Percentiles rank a stretch among this genome's conserved stretches.
These are phyloP conservation scores for Geosmithia flava DNA, from an alignment of 2,329 filamentous ascomycete species.

Conservation along the genomic window DNA sequence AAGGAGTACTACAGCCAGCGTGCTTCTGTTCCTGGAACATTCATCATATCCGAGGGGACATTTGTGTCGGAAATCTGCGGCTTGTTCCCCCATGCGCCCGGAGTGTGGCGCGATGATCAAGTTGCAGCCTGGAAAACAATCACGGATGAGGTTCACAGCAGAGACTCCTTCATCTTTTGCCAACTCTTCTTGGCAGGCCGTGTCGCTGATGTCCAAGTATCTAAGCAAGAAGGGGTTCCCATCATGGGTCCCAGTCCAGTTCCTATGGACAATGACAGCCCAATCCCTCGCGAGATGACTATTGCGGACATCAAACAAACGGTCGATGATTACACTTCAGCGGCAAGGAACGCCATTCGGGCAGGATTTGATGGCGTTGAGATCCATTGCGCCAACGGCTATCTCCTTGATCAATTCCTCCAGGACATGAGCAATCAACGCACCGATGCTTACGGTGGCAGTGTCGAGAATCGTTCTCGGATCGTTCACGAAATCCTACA, in stretches of 20 bases:
- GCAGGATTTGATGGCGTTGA: slow-evolving; percentile 33
- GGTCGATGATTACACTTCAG: slow-evolving; percentile 48
- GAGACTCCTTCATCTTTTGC: slow-evolving; percentile 43
- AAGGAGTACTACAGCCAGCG: slow-evolving; percentile 35
- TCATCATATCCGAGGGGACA: slow-evolving; percentile 34
- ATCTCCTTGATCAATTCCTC: slow-evolving; percentile 44
- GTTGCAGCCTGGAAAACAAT: slow-evolving; percentile 45
- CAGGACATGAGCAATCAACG: slow-evolving; percentile 26
- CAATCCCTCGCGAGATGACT: slow-evolving; percentile 49
- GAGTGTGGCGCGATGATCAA: slow-evolving; percentile 41
- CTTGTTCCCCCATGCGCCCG: slow-evolving; percentile 29
- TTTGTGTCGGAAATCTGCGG: slow-evolving; percentile 30
- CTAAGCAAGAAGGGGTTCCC: slow-evolving; percentile 1
- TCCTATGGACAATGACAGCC: slow-evolving; percentile 14
- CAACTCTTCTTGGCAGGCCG: slow-evolving; percentile 41
- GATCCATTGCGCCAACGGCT: slow-evolving; percentile 41
- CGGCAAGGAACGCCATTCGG: slow-evolving; percentile 44
- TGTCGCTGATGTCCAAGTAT: slow-evolving; percentile 7
- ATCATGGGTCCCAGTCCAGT: slow-evolving; percentile 3
- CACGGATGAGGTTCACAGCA: slow-evolving; percentile 47
- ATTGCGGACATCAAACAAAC: slow-evolving; percentile 48
- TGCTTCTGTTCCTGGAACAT: slow-evolving; percentile 21
- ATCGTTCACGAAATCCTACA: slow-evolving; percentile 43
- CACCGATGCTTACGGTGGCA: slow-evolving; percentile 20
- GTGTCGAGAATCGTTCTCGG: slow-evolving; percentile 20